These are phyloP conservation scores for Eleusine coracana DNA, from an alignment of 176 grass and related monocot genomes.

Conservation along the genomic window DNA sequence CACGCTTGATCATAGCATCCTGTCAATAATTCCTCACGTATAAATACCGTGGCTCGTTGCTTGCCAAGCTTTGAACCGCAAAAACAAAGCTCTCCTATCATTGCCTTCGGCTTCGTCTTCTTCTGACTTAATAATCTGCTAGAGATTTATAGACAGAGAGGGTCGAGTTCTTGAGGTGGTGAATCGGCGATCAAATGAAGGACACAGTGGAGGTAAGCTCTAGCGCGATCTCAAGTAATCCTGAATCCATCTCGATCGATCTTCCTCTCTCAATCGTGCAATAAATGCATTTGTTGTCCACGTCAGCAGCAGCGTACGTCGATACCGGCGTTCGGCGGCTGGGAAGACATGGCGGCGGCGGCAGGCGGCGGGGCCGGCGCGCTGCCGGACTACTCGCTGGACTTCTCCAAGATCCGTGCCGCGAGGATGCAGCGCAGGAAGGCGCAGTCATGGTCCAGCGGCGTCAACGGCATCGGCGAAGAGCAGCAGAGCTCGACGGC, in stretches of 20 bases:
- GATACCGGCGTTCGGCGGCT: slow-evolving; percentile 81
- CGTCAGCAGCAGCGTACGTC: slow-evolving; percentile 37
- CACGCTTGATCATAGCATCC: neutral
- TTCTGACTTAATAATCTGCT: neutral
- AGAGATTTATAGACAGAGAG: neutral
- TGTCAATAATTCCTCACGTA: neutral
- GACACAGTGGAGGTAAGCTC: neutral
- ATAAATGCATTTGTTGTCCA: neutral
- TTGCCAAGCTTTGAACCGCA: neutral
- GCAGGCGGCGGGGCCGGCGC: slow-evolving; percentile 39
- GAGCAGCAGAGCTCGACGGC: neutral
- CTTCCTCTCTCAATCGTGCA: neutral
- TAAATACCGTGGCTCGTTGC: neutral
- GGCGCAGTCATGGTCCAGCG: slow-evolving; percentile 53
- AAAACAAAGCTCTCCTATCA: neutral
- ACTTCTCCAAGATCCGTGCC: slow-evolving; percentile 77
- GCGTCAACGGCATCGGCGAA: slow-evolving; percentile 5
- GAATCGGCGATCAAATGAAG: neutral
- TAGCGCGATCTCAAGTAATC: neutral
- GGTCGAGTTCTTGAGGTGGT: neutral
- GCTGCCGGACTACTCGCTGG: slow-evolving; percentile 64
- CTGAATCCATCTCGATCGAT: neutral
- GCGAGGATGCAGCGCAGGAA: slow-evolving; percentile 60
- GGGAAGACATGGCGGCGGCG: slow-evolving; percentile 41
- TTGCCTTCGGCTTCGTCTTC: neutral